Conservation (phyloP, 2,329 filamentous ascomycete species). For the Xylaria sp. region DNA sequence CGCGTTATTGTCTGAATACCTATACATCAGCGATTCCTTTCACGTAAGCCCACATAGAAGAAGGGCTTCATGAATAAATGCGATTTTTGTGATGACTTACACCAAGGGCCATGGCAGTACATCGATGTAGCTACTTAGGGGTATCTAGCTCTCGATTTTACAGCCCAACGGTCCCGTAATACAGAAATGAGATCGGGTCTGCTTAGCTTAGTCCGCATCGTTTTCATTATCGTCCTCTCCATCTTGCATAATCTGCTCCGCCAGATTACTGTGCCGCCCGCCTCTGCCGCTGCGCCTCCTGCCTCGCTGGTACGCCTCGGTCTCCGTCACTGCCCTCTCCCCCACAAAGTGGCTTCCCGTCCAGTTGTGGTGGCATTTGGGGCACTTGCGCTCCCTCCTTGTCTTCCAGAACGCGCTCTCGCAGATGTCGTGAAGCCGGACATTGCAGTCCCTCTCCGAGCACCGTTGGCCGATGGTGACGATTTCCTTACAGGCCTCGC, state of each 20-base stretch:
- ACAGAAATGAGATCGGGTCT: too few relatives aligned
- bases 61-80: neutral
- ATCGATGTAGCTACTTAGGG: too few relatives aligned
- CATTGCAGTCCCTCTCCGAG: slow-evolving; percentile 64
- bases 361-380: slow-evolving; percentile 60
- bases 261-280: slow-evolving; percentile 39
- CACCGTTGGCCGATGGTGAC: slow-evolving; percentile 85
- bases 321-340: slow-evolving; percentile 58
- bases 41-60: too few relatives aligned
- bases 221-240: slow-evolving; percentile 35
- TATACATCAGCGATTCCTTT: too few relatives aligned
- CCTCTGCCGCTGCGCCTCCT: slow-evolving; percentile 41
- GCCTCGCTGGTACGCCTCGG: slow-evolving; percentile 52
- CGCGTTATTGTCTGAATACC: too few relatives aligned
- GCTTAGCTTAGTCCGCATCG: slow-evolving; percentile 29
- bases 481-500: slow-evolving; percentile 85
- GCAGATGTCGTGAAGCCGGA: slow-evolving; percentile 78
- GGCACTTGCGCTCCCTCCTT: slow-evolving; percentile 64
- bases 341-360: slow-evolving; percentile 54
- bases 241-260: slow-evolving; percentile 39
- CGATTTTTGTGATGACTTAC: too few relatives aligned
- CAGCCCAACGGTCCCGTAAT: too few relatives aligned
- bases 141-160: too few relatives aligned
- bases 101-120: too few relatives aligned
- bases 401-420: slow-evolving; percentile 72